Base-by-base conservation (phyloP, 768 basidiomycete genomes). In the Sporobolomyces phaffii region DNA sequence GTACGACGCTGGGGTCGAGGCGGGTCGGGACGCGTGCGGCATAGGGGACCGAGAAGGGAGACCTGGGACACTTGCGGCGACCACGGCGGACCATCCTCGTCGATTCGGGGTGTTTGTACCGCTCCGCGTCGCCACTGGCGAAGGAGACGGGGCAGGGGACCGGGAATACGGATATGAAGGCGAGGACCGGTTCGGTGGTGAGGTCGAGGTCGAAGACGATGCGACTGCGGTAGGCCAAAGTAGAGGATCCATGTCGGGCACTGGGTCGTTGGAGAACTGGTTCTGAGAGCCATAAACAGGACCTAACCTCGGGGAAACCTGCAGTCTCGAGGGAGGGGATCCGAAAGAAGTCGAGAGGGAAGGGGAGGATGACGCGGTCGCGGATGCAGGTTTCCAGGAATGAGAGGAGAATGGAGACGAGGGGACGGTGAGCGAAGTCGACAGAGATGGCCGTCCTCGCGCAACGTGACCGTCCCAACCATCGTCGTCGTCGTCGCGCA, bases 201-300 rank as follows among this genome's bases (percentile, higher is more conserved):
- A 41, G 20, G 59, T n/a, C 18, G 57, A 29, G 15, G 28, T 11
- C 50, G 57, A n/a, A 5, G 52, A n/a, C n/a, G n/a, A n/a, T n/a
- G n/a, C n/a, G n/a, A n/a, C 62, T 2, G 50, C 45, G 4, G 33
- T 28, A 4, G 69, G 69, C 69, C 69, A 70, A 24, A 66, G 14
- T 5, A 48, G 50, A 5, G 61, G 61, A 24, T 52, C 53, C 69
- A 70, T 70, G 36, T 70, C 69, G 5, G 64, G 69, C 10, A 65
- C 52, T 1, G 45, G 17, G 18, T 65, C 63, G 63, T 47, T 58
- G 3, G 14, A 11, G 36, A 24, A 48, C 2, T 9, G 20, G 36
- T 33, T 50, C 2, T 36, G 28, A n/a, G 41, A 47, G 7, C 69
- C 64, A 43, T 70, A 70, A 3, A 64, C 66, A 38, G 69, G 69